Percentiles rank a stretch among this genome's conserved stretches.
These are phyloP conservation scores for Linnemannia schmuckeri DNA, from an alignment of 192 early-diverging fungal species.

Conservation along the genomic window DNA sequence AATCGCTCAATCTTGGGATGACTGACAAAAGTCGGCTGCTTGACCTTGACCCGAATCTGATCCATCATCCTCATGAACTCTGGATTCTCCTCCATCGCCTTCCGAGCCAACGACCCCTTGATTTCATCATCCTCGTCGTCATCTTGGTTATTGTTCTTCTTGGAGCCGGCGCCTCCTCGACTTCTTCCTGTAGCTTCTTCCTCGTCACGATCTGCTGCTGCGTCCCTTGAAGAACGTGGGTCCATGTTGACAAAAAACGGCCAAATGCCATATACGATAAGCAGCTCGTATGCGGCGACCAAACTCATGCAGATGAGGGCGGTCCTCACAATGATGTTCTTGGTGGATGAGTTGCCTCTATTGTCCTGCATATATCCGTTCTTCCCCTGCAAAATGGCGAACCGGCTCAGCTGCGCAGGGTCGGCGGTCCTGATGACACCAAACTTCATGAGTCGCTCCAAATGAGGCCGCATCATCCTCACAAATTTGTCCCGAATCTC, in stretches of 20 bases:
- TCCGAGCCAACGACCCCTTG: slow-evolving; percentile 36
- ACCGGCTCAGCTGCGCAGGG: slow-evolving; percentile 57
- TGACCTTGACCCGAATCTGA: slow-evolving; percentile 48
- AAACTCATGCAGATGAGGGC: slow-evolving; percentile 43
- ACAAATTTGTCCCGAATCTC: slow-evolving; percentile 39
- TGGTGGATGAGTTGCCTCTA: slow-evolving; percentile 17
- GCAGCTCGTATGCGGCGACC: slow-evolving; percentile 58
- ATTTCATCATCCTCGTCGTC: slow-evolving; percentile 21
- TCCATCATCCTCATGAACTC: slow-evolving; percentile 59
- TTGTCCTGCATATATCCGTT: slow-evolving; percentile 10
- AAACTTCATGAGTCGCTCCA: slow-evolving; percentile 44
- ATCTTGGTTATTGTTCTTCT: slow-evolving; percentile 14
- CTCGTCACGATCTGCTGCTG: slow-evolving; percentile 13
- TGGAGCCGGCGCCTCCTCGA: slow-evolving; percentile 6
- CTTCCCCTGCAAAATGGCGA: slow-evolving; percentile 56
- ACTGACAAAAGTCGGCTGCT: slow-evolving; percentile 62
- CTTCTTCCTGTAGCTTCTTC: not conserved
- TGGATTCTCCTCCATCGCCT: slow-evolving; percentile 51
- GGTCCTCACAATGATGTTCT: slow-evolving; percentile 19
- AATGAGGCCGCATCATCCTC: slow-evolving; percentile 39
- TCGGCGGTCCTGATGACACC: slow-evolving; percentile 37
- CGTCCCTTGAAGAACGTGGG: not conserved
- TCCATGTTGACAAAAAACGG: slow-evolving; percentile 62
- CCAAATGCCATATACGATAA: slow-evolving; percentile 62
- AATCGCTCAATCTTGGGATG: slow-evolving; percentile 90